Conservation (phyloP, 257 asterid species). For the Ballota nigra region DNA sequence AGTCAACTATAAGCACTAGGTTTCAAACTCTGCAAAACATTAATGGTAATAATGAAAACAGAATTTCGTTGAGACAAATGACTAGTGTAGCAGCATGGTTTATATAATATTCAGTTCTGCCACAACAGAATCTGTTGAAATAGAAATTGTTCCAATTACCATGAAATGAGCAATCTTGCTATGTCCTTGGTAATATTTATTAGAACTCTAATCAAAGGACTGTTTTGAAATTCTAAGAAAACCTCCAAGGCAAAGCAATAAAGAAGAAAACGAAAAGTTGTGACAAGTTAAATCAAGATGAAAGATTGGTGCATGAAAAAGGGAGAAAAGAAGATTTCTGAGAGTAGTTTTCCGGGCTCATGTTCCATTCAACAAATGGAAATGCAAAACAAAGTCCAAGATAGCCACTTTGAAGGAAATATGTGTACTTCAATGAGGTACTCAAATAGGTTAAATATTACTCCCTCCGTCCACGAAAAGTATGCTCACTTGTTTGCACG, state of each 20-base stretch:
- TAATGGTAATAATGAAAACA: not conserved
- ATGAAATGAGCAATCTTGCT: not conserved
- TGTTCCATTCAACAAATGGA: not conserved
- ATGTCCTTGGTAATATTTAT: not conserved
- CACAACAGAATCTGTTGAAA: not conserved
- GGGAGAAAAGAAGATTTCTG: not conserved
- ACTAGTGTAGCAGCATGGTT: not conserved
- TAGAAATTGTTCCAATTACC: not conserved
- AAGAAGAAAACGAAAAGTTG: not conserved
- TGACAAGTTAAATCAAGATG: not conserved
- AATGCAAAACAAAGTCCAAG: not conserved
- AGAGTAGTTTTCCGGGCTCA: not conserved
- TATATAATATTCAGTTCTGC: not conserved
- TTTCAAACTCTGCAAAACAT: too few species aligned
- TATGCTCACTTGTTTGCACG: too few species aligned
- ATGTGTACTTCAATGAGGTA: not conserved
- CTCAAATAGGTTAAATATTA: not conserved
- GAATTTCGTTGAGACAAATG: not conserved
- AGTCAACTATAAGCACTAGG: too few species aligned
- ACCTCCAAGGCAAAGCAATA: not conserved
- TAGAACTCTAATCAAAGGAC: not conserved
- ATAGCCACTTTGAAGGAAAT: not conserved
- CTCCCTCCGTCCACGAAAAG: not conserved
- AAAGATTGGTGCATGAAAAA: not conserved
- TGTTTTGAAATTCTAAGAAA: not conserved